Conservation (phyloP, 176 grass and related monocot genomes). For the Elaeis guineensis region DNA sequence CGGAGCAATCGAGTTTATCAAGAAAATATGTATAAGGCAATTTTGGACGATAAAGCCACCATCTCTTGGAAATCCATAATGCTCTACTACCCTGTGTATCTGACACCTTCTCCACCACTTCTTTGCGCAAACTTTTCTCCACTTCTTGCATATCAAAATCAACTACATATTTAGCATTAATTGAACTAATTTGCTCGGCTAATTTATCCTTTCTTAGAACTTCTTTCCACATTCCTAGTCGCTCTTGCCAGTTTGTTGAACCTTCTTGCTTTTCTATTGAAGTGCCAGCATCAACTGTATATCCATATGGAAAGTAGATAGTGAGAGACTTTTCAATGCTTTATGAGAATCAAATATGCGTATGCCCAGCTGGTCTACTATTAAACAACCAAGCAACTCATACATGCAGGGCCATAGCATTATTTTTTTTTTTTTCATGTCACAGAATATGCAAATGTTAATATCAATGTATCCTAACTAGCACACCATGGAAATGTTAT, state of each 20-base stretch:
- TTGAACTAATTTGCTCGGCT: conserved; percentile 24
- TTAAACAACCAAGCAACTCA: no score
- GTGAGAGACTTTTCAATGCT: no score
- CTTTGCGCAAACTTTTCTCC: conserved; percentile 29
- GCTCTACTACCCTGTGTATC: conserved; percentile 14
- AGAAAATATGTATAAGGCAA: conserved; percentile 25
- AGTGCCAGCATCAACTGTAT: background rate
- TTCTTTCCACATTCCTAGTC: conserved; percentile 29
- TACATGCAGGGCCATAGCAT: no score
- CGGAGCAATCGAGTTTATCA: conserved; percentile 24
- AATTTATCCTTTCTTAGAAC: conserved; percentile 25
- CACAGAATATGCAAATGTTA: no score
- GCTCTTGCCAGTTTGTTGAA: conserved; percentile 21
- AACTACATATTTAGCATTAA: conserved; percentile 38
- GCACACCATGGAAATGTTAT: no score
- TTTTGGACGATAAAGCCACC: conserved; percentile 34
- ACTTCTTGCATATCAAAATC: conserved; percentile 45
- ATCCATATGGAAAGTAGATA: background rate
- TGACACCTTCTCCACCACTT: conserved; percentile 21
- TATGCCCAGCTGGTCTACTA: no score
- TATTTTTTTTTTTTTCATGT: no score
- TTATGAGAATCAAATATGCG: no score
- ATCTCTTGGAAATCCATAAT: conserved; percentile 32
- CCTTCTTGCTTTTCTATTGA: conserved; percentile 1
- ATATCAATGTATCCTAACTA: no score